Conservation (phyloP, 2,329 filamentous ascomycete species). For the Ophiocordyceps robertsii region DNA sequence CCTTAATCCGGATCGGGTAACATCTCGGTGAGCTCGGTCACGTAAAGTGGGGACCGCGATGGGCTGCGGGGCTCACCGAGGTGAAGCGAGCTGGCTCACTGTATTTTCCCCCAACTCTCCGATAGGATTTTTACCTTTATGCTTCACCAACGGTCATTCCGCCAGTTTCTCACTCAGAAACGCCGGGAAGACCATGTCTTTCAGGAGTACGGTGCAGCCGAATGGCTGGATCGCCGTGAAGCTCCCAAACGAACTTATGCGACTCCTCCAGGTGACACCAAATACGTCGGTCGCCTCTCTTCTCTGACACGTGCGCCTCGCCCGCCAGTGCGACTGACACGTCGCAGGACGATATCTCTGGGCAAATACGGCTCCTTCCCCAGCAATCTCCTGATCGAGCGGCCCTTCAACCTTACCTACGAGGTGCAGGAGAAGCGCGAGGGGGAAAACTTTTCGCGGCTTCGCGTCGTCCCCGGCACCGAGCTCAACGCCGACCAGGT, state of each 20-base stretch:
- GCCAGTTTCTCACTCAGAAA: neutral
- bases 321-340: conserved; percentile 9
- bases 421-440: conserved; percentile 65
- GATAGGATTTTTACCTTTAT: neutral
- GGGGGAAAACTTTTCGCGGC: conserved; percentile 48
- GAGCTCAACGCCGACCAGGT: conserved; percentile 78
- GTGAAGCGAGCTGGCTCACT: conserved; percentile 5
- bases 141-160: neutral
- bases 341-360: conserved; percentile 63
- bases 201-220: conserved; percentile 28
- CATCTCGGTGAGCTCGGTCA: conserved; percentile 2
- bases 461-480: conserved; percentile 66
- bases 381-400: conserved; percentile 77
- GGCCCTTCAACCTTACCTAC: conserved; percentile 84
- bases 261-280: conserved; percentile 43
- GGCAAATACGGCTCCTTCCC: conserved; percentile 90
- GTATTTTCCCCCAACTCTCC: neutral
- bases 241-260: conserved; percentile 44
- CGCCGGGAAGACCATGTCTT: conserved; percentile 8
- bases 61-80: conserved; percentile 17
- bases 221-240: conserved; percentile 47
- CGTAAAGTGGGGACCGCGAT: neutral
- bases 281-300: conserved; percentile 36
- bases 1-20: neutral
- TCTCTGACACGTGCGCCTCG: neutral